These are phyloP conservation scores for Blastomyces percursus DNA, from an alignment of 2,329 filamentous ascomycete genomes.

Conservation along the genomic window DNA sequence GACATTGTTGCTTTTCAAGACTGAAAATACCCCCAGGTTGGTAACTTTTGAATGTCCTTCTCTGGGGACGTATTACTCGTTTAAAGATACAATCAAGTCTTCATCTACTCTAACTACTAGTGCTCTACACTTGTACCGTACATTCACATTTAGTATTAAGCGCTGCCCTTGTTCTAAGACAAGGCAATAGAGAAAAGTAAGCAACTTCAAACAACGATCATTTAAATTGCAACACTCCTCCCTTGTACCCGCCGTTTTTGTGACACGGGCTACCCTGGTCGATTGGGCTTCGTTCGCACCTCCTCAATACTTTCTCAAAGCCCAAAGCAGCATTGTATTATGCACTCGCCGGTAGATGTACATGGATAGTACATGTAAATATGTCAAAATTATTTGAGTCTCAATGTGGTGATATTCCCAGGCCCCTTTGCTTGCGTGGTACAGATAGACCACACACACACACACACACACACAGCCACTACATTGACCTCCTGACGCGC, in stretches of 20 bases:
- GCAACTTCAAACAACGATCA: neutral
- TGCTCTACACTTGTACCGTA: neutral
- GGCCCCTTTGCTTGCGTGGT: neutral
- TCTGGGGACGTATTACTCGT: neutral
- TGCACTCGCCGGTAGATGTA: neutral
- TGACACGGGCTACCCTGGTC: neutral
- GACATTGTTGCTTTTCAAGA: neutral
- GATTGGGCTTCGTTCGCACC: neutral
- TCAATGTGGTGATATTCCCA: neutral
- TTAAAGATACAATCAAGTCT: neutral
- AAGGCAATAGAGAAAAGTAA: neutral
- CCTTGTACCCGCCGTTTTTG: neutral
- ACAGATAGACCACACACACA: neutral
- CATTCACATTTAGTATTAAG: neutral
- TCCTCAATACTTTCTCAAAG: too few species aligned
- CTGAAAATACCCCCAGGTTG: neutral
- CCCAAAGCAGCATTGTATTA: neutral
- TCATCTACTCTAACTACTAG: neutral
- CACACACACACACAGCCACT: neutral
- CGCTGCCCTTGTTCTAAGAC: neutral
- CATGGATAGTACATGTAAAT: neutral
- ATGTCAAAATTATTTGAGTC: neutral
- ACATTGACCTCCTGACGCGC: neutral
- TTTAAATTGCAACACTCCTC: neutral
- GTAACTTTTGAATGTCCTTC: neutral